These are phyloP conservation scores for Crithidia sp. DNA, from an alignment of 208 protist species.

Conservation along the genomic window DNA sequence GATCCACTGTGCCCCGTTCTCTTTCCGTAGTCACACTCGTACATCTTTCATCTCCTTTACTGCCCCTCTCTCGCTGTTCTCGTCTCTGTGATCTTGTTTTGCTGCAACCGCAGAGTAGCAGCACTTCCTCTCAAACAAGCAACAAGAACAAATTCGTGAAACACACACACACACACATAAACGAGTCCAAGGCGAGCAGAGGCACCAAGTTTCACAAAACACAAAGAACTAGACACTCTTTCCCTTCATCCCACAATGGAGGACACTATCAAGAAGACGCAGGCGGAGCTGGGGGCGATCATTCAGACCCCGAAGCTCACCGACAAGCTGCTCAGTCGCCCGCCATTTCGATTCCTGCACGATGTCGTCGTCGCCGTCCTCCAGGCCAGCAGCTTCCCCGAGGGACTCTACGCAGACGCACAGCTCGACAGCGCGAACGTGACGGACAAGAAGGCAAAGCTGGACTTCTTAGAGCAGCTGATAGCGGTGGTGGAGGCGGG, in stretches of 20 bases:
- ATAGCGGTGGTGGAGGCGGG: slow-evolving; percentile 82
- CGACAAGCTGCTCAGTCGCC: slow-evolving; percentile 87
- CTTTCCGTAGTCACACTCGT: no score
- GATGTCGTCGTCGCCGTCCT: slow-evolving; percentile 83
- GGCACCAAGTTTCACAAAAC: neutral
- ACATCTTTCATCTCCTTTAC: neutral
- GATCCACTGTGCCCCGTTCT: no score
- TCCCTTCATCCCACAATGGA: slow-evolving; percentile 20
- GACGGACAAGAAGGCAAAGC: slow-evolving; percentile 83
- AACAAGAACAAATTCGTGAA: neutral
- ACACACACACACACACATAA: neutral
- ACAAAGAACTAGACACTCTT: neutral
- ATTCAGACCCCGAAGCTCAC: slow-evolving; percentile 84
- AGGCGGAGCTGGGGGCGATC: slow-evolving; percentile 76
- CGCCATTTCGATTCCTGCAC: slow-evolving; percentile 92
- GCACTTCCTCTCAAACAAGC: neutral
- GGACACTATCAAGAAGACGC: slow-evolving; percentile 76
- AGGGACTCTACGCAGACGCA: slow-evolving; percentile 61
- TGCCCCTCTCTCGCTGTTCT: neutral
- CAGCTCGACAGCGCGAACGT: slow-evolving; percentile 82
- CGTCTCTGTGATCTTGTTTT: no score
- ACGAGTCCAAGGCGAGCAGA: neutral
- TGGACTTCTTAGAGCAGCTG: slow-evolving; percentile 77
- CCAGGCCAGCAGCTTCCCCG: slow-evolving; percentile 73
- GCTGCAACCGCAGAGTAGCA: neutral